Evolutionary conservation across 805 yeast genomes (phyloP).

Genomic region (Saccharomycopsis javanensis): DNA sequence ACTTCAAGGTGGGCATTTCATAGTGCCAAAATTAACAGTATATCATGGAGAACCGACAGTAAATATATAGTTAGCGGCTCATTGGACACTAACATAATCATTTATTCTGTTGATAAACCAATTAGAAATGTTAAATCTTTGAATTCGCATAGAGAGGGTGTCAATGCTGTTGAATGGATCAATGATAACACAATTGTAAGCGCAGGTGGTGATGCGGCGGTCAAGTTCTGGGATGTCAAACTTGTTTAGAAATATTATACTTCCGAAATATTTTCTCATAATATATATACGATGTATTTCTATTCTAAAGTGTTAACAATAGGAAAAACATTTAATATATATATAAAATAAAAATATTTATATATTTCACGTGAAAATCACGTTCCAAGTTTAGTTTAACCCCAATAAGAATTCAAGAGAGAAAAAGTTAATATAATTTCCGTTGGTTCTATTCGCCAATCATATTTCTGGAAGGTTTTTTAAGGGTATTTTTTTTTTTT

Average conservation of each 20-base stretch:
- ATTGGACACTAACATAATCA: constrained; percentile 68
- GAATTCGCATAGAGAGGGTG: constrained; percentile 87
- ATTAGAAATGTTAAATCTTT: constrained; percentile 61
- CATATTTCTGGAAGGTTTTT: background rate
- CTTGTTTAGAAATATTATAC: background rate
- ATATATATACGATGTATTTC: too few relatives aligned
- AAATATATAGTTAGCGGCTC: constrained; percentile 71
- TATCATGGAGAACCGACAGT: constrained; percentile 71
- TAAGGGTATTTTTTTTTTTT: background rate
- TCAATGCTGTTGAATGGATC: constrained; percentile 63
- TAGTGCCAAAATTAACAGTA: constrained; percentile 66
- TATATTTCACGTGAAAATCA: background rate
- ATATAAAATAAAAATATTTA: too few relatives aligned
- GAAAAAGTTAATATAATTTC: background rate
- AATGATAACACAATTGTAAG: constrained; percentile 42
- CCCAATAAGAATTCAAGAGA: background rate
- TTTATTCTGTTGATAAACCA: constrained; percentile 75
- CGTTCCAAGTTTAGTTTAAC: too few relatives aligned
- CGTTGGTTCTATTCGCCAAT: constrained; percentile 1
- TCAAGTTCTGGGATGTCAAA: constrained; percentile 57
- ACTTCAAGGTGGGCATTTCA: constrained; percentile 97
- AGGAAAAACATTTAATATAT: too few relatives aligned
- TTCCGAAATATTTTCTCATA: too few relatives aligned
- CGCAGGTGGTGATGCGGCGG: constrained; percentile 73
- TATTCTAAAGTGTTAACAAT: too few relatives aligned